Percentiles rank a stretch among this genome's conserved stretches.
phyloP scores from a whole-genome alignment of 2,329 filamentous ascomycete species.

The Corynespora cassiicola region DNA sequence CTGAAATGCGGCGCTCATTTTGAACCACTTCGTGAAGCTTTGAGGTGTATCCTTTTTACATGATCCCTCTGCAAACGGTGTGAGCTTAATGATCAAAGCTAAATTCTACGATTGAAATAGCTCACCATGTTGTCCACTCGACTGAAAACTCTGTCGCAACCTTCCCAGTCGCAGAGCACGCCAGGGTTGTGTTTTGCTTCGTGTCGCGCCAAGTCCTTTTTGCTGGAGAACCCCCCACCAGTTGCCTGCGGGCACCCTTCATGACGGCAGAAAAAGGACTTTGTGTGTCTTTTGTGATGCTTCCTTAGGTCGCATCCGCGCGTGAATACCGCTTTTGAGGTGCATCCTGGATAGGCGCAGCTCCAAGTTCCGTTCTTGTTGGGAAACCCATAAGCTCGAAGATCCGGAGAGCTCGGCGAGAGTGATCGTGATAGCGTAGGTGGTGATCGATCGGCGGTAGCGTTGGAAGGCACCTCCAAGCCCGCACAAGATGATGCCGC shows the following conservation, averaged over 20 bases:
- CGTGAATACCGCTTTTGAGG: slow-evolving; percentile 64
- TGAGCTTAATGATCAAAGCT: slow-evolving; percentile 20
- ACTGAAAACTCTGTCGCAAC: slow-evolving; percentile 65
- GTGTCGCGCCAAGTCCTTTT: slow-evolving; percentile 67
- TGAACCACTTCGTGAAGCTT: slow-evolving; percentile 31
- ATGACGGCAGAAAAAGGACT: slow-evolving; percentile 66
- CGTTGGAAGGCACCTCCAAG: slow-evolving; percentile 31
- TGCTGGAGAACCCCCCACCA: slow-evolving; percentile 66
- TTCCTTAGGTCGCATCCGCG: slow-evolving; percentile 68
- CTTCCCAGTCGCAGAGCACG: slow-evolving; percentile 65
- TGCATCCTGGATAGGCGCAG: slow-evolving; percentile 65
- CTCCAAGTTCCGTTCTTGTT: slow-evolving; percentile 61
- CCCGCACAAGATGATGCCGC: slow-evolving; percentile 34
- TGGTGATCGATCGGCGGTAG: slow-evolving; percentile 35
- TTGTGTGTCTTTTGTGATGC: slow-evolving; percentile 68
- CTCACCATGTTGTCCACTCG: slow-evolving; percentile 68
- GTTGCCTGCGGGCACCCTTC: slow-evolving; percentile 63
- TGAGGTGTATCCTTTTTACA: slow-evolving; percentile 49
- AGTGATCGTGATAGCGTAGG: slow-evolving; percentile 44
- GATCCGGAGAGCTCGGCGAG: slow-evolving; percentile 47
- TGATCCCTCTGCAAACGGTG: slow-evolving; percentile 41
- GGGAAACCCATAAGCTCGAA: slow-evolving; percentile 49
- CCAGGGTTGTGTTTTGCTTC: slow-evolving; percentile 69
- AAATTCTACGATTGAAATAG: neutral
- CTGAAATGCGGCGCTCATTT: neutral